These are phyloP conservation scores for Homolaphlyctis polyrhiza DNA, from an alignment of 371 early-diverging fungal species.

Conservation along the genomic window DNA sequence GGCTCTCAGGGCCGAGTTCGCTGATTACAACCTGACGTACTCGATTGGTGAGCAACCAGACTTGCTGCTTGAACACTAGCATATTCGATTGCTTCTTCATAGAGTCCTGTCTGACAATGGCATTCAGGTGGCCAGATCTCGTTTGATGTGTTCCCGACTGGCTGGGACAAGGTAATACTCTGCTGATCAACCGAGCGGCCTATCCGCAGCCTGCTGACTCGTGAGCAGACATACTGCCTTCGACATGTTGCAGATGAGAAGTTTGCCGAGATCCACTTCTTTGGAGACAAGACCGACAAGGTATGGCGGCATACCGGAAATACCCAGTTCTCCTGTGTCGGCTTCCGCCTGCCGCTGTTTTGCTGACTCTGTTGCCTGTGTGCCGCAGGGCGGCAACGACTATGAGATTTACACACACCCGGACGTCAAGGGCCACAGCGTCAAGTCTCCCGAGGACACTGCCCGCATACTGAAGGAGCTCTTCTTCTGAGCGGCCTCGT, in stretches of 20 bases:
- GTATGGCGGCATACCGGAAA: constrained; percentile 25
- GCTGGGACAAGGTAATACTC: constrained; percentile 88
- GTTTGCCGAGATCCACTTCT: constrained; percentile 95
- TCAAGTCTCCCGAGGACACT: constrained; percentile 89
- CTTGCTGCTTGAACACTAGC: too few species aligned
- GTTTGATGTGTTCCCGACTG: constrained; percentile 99
- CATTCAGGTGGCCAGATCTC: constrained; percentile 95
- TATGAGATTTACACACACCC: constrained; percentile 95
- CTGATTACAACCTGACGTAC: constrained; percentile 85
- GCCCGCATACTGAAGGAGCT: constrained; percentile 77
- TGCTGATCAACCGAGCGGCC: not conserved
- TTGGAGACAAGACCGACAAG: constrained; percentile 98
- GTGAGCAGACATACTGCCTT: constrained; percentile 88
- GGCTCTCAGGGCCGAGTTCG: constrained; percentile 81
- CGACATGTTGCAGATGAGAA: constrained; percentile 83
- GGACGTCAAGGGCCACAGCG: constrained; percentile 82
- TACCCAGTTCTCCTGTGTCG: too few species aligned
- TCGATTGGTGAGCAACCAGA: constrained; percentile 92
- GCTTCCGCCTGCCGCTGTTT: not conserved
- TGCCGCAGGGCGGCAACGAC: constrained; percentile 94
- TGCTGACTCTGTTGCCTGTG: not conserved
- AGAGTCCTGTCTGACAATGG: too few species aligned
- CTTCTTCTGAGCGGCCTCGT: constrained; percentile 39
- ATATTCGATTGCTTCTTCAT: too few species aligned
- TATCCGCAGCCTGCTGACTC: not conserved